These are phyloP conservation scores for Curvularia sp. DNA, from an alignment of 2,329 filamentous ascomycete genomes.

Conservation along the genomic window DNA sequence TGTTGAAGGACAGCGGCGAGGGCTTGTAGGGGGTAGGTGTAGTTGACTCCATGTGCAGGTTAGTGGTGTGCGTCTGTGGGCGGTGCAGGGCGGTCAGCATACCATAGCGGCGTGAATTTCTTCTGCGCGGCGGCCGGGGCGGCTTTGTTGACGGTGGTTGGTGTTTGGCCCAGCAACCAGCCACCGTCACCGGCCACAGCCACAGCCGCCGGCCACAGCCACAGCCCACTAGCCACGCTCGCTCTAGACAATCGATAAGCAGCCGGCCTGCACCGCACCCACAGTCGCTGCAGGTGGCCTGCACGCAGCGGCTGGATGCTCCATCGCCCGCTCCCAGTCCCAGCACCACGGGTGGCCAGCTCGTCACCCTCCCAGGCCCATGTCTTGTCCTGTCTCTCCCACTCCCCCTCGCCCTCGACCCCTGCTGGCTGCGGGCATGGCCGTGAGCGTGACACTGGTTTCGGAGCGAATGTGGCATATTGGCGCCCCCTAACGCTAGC, in stretches of 20 bases:
- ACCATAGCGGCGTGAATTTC: slow-evolving; percentile 8
- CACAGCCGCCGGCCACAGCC: too few species aligned
- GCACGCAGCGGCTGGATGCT: background rate
- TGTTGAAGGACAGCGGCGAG: slow-evolving; percentile 54
- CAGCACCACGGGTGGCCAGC: background rate
- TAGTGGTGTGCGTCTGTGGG: background rate
- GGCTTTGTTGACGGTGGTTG: slow-evolving; percentile 9
- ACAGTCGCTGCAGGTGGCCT: background rate
- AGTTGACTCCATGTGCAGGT: slow-evolving; percentile 32
- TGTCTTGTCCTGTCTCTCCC: background rate
- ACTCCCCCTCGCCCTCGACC: background rate
- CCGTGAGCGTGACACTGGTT: slow-evolving; percentile 7
- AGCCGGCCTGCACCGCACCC: background rate
- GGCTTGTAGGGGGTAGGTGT: slow-evolving; percentile 51
- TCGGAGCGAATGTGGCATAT: slow-evolving; percentile 17
- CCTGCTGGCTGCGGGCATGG: background rate
- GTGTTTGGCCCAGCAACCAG: slow-evolving; percentile 17
- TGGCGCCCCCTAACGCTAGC: slow-evolving; percentile 32
- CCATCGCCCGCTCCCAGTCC: too few species aligned
- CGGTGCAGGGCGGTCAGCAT: background rate
- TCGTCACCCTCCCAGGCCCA: background rate
- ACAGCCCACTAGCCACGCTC: background rate
- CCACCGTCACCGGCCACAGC: too few species aligned
- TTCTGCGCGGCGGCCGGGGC: background rate
- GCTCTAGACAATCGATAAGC: slow-evolving; percentile 10